phyloP scores from a whole-genome alignment of 2,329 filamentous ascomycete genomes.

The Dactylellina cionopaga region DNA sequence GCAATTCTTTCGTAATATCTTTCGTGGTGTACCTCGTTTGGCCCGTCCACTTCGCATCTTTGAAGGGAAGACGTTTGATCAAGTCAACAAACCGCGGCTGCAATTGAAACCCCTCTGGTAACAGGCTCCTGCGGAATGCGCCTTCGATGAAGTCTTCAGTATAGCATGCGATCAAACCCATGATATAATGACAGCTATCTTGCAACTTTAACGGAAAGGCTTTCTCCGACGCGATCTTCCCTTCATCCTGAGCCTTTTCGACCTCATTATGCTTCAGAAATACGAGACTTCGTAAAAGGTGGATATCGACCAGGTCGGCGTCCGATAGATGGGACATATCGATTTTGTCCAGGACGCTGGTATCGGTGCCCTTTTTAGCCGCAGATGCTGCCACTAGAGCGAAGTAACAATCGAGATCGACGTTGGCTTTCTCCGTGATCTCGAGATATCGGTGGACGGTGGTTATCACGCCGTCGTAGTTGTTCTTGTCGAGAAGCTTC shows the following conservation, averaged over 20 bases:
- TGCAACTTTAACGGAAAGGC: conserved; percentile 15
- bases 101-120: conserved; percentile 28
- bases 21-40: conserved; percentile 26
- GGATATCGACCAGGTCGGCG: conserved; percentile 30
- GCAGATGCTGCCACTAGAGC: conserved; percentile 12
- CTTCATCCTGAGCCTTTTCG: conserved; percentile 27
- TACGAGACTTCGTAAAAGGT: conserved; percentile 20
- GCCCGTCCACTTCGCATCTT: conserved; percentile 32
- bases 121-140: conserved; percentile 22
- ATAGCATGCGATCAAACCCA: conserved; percentile 37
- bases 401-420: conserved; percentile 43
- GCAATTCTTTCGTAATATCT: conserved; percentile 37
- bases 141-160: conserved; percentile 38
- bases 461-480: conserved; percentile 27
- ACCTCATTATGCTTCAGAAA: conserved; percentile 34
- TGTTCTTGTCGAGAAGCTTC: conserved; percentile 39
- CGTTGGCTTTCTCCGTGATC: conserved; percentile 21
- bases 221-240: conserved; percentile 25
- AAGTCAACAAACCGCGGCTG: conserved; percentile 18
- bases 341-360: conserved; percentile 24
- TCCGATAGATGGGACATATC: conserved; percentile 39
- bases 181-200: conserved; percentile 33
- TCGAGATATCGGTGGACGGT: conserved; percentile 33
- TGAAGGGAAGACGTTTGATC: conserved; percentile 31
- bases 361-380: conserved; percentile 5